A percentile compares a stretch with the other conserved stretches of the same genome.
phyloP scores from a whole-genome alignment of 2,329 filamentous ascomycete genomes.

The Neonectria coccinea region DNA sequence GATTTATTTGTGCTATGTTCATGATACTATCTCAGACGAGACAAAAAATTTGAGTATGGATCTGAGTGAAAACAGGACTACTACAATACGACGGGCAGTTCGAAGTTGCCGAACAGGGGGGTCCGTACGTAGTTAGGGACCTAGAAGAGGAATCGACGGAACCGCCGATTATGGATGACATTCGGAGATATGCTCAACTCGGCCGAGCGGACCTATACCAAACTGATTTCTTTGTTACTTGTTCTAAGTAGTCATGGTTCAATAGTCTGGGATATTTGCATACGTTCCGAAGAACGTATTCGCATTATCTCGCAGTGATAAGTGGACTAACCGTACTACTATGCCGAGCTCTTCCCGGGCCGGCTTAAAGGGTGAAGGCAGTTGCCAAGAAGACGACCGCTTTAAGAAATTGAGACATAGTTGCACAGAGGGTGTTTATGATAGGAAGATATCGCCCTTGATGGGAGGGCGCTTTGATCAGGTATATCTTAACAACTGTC shows the following conservation, averaged over 20 bases:
- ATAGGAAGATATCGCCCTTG: not conserved
- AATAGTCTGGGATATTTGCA: not conserved
- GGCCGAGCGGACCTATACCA: not conserved
- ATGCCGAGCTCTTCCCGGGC: not conserved
- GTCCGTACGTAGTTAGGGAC: not conserved
- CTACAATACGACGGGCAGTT: not conserved
- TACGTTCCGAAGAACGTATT: not conserved
- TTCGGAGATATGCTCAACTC: not conserved
- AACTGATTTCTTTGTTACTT: not conserved
- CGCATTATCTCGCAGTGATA: not conserved
- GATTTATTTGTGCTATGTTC: not conserved
- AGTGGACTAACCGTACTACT: not conserved
- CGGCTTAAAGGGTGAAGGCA: not conserved
- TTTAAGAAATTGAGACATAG: no score
- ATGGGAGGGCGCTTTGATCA: not conserved
- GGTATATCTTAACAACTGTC: not conserved
- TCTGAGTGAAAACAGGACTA: not conserved
- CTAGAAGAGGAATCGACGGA: not conserved
- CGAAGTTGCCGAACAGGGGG: not conserved
- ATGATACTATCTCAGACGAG: not conserved
- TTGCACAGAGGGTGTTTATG: rapidly evolving
- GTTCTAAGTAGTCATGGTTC: not conserved
- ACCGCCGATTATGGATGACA: constrained; percentile 2
- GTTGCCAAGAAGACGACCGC: not conserved
- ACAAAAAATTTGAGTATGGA: not conserved